A percentile compares a stretch with the other conserved stretches of the same genome.
phyloP scores from a whole-genome alignment of 2,329 filamentous ascomycete genomes.

The Zopfia rhizophila region DNA sequence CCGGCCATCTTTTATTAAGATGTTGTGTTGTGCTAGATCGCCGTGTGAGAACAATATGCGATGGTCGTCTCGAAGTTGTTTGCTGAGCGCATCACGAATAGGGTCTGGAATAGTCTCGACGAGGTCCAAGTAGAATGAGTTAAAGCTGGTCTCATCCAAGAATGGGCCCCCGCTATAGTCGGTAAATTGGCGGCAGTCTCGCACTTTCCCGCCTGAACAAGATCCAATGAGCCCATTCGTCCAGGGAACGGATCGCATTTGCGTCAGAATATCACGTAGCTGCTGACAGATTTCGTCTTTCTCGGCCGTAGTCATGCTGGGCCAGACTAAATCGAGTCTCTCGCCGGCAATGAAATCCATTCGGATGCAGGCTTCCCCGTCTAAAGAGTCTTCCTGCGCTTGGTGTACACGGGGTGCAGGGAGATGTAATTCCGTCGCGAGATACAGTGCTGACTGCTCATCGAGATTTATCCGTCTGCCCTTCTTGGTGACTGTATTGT shows the following conservation, averaged over 20 bases:
- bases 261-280: slow-evolving; percentile 15
- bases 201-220: slow-evolving; percentile 11
- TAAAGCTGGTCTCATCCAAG: slow-evolving; percentile 14
- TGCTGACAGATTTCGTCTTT: slow-evolving; percentile 17
- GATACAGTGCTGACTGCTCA: slow-evolving; percentile 8
- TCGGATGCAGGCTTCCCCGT: slow-evolving; percentile 13
- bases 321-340: slow-evolving; percentile 18
- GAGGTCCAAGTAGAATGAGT: slow-evolving; percentile 17
- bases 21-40: slow-evolving; percentile 26
- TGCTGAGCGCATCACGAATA: slow-evolving; percentile 10
- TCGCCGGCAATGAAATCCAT: slow-evolving; percentile 23
- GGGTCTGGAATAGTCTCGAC: slow-evolving; percentile 5
- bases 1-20: slow-evolving; percentile 21
- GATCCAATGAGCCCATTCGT: slow-evolving; percentile 15
- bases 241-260: slow-evolving; percentile 13
- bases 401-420: slow-evolving; percentile 17
- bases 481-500: slow-evolving; percentile 13
- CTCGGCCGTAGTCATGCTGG: slow-evolving; percentile 12
- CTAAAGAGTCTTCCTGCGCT: neutral
- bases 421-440: slow-evolving; percentile 10
- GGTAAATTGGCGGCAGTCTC: slow-evolving; percentile 11
- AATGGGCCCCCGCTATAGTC: slow-evolving; percentile 15
- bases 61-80: slow-evolving; percentile 13
- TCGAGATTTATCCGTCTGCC: slow-evolving; percentile 11
- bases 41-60: slow-evolving; percentile 27